phyloP scores from a whole-genome alignment of 805 yeast genomes.

The Kurtzmaniella fragi region DNA sequence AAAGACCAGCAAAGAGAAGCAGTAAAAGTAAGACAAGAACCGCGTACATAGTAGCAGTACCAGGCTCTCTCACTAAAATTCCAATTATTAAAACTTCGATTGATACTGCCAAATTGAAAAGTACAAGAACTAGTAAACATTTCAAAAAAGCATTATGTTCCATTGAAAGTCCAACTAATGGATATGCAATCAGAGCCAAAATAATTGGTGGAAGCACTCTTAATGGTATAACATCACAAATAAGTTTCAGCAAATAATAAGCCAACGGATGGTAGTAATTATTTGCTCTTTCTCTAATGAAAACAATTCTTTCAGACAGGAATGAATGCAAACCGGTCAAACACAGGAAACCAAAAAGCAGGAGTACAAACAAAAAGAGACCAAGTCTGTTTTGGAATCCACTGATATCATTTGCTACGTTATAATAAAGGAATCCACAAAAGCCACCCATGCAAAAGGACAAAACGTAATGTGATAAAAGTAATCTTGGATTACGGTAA shows the following conservation, averaged over 20 bases:
- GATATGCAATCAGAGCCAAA: constrained; percentile 76
- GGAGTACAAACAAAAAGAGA: constrained; percentile 81
- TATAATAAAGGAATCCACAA: constrained; percentile 81
- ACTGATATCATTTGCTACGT: constrained; percentile 81
- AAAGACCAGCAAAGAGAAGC: constrained; percentile 87
- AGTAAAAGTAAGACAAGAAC: constrained; percentile 81
- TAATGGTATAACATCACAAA: constrained; percentile 90
- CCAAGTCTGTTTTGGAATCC: constrained; percentile 97
- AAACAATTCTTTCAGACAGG: constrained; percentile 81
- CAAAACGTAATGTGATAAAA: constrained; percentile 76
- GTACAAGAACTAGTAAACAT: constrained; percentile 61
- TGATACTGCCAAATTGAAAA: constrained; percentile 85
- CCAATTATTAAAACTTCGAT: constrained; percentile 84
- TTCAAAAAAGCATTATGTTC: constrained; percentile 68
- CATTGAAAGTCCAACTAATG: constrained; percentile 83
- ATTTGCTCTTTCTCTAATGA: constrained; percentile 89
- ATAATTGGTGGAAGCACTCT: constrained; percentile 90
- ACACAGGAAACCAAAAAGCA: constrained; percentile 91
- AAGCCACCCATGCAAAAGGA: constrained; percentile 74
- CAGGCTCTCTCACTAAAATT: constrained; percentile 79
- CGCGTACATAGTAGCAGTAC: constrained; percentile 87
- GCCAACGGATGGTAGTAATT: constrained; percentile 87
- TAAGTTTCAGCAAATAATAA: constrained; percentile 77
- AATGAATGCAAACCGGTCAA: constrained; percentile 89
- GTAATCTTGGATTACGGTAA: constrained; percentile 87